A percentile compares a stretch with the other conserved stretches of the same genome.
Evolutionary conservation across 2,329 filamentous ascomycete species (phyloP).

Genomic region (Trichoderma sp.): DNA sequence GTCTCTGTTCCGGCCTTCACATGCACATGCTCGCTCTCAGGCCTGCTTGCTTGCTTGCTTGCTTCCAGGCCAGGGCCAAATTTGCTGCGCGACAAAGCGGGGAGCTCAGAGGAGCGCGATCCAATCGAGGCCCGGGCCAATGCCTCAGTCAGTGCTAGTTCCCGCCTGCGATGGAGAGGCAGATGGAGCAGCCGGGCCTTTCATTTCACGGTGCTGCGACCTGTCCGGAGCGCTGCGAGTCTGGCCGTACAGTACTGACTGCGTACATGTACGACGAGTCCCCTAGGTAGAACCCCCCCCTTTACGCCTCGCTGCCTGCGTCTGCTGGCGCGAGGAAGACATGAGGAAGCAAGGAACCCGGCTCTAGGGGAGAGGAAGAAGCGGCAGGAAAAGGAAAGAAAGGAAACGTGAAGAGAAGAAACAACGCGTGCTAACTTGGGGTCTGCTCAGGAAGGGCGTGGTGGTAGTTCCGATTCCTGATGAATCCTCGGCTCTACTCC

Average conservation of each 20-base stretch:
- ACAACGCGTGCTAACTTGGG: background rate
- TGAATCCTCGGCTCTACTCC: slow-evolving; percentile 26
- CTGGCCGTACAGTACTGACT: no score
- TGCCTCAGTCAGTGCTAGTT: slow-evolving; percentile 27
- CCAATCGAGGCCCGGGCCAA: slow-evolving; percentile 23
- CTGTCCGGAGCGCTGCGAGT: background rate
- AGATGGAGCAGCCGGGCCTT: slow-evolving; percentile 26
- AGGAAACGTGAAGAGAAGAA: background rate
- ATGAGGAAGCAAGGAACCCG: slow-evolving; percentile 26
- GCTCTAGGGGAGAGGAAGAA: slow-evolving; percentile 10
- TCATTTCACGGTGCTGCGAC: slow-evolving; percentile 26
- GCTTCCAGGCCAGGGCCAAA: background rate
- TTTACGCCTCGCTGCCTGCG: background rate
- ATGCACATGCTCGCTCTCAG: slow-evolving; percentile 18
- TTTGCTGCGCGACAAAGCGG: slow-evolving; percentile 19
- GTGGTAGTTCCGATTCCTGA: background rate
- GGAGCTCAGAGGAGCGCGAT: slow-evolving; percentile 14
- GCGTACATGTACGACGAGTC: background rate
- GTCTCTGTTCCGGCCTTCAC: slow-evolving; percentile 18
- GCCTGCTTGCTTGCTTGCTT: background rate
- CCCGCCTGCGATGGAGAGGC: slow-evolving; percentile 20
- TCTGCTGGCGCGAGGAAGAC: slow-evolving; percentile 3
- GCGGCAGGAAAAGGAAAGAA: background rate
- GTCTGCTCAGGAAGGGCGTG: background rate
- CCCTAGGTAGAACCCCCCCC: background rate